Percentiles rank a stretch among this genome's conserved stretches.
Evolutionary conservation across 495 filamentous ascomycete genomes (phyloP).

Genomic region (Filosporella fistucella): DNA sequence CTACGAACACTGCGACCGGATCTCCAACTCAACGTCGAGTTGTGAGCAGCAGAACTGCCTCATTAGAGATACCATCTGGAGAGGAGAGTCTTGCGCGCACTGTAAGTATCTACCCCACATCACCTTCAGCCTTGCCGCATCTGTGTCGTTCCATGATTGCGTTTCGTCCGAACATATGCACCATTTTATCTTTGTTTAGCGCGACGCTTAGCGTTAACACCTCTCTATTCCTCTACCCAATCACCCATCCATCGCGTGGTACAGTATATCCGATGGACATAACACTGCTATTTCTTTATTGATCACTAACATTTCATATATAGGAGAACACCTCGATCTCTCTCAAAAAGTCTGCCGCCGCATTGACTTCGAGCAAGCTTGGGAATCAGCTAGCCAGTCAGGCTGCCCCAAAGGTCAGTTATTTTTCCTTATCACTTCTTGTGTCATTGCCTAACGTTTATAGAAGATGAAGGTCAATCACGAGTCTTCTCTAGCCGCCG

Average conservation of each 20-base stretch:
- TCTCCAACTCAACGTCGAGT: constrained; percentile 42
- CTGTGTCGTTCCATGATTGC: too few relatives aligned
- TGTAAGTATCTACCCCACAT: constrained; percentile 27
- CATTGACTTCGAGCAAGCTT: constrained; percentile 42
- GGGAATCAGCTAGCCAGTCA: constrained; percentile 51
- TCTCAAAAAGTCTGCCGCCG: constrained; percentile 33
- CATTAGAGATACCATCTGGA: too few relatives aligned
- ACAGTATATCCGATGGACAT: neutral
- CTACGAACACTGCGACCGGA: constrained; percentile 37
- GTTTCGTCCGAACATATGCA: too few relatives aligned
- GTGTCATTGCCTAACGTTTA: constrained; percentile 24
- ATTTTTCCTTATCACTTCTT: neutral
- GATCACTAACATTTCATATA: neutral
- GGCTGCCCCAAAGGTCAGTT: constrained; percentile 27
- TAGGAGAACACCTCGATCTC: constrained; percentile 5
- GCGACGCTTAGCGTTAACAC: too few relatives aligned
- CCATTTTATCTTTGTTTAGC: too few relatives aligned
- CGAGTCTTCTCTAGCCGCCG: constrained; percentile 27
- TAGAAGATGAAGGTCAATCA: constrained; percentile 45
- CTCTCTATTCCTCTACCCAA: too few relatives aligned
- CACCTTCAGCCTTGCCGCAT: neutral
- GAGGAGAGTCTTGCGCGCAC: constrained; percentile 23
- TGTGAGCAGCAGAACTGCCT: constrained; percentile 27
- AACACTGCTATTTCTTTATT: neutral
- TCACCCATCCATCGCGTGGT: too few relatives aligned